phyloP scores from a whole-genome alignment of 805 yeast species.

The Kazachstania psychrophila region DNA sequence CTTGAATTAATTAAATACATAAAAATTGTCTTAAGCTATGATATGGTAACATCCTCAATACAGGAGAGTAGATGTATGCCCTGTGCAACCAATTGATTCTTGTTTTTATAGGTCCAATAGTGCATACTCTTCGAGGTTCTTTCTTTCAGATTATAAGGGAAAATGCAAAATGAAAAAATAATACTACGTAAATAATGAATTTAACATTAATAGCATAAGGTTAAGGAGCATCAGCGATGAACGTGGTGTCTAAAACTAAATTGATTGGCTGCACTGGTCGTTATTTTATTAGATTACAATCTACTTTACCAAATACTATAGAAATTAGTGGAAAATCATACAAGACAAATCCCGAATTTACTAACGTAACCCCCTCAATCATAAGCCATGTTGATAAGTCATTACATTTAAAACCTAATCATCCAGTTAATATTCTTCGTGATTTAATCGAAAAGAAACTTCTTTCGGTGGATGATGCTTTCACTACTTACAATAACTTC shows the following conservation, averaged over 20 bases:
- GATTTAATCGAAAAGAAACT: constrained; percentile 63
- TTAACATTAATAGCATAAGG: too few species aligned
- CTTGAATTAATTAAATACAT: too few species aligned
- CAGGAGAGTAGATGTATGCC: too few species aligned
- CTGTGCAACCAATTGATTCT: too few species aligned
- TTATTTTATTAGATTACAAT: constrained; percentile 1
- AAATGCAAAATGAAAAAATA: not conserved
- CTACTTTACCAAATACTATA: constrained; percentile 3
- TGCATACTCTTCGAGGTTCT: too few species aligned
- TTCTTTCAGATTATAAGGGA: too few species aligned
- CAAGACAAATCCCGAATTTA: constrained; percentile 58
- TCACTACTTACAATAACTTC: constrained; percentile 55
- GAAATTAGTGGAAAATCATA: constrained; percentile 42
- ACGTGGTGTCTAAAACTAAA: not conserved
- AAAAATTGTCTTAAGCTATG: too few species aligned
- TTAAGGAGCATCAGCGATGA: not conserved
- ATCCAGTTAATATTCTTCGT: constrained; percentile 84
- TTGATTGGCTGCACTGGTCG: not conserved
- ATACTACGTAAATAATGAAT: not conserved
- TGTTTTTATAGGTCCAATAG: too few species aligned
- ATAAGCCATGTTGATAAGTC: constrained; percentile 58
- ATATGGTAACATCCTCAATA: too few species aligned
- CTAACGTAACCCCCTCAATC: constrained; percentile 76
- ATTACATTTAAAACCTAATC: constrained; percentile 62
- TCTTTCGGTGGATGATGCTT: constrained; percentile 58